Base-by-base conservation (phyloP, 441 rosid genomes). In the Rhodomyrtus psidioides region DNA sequence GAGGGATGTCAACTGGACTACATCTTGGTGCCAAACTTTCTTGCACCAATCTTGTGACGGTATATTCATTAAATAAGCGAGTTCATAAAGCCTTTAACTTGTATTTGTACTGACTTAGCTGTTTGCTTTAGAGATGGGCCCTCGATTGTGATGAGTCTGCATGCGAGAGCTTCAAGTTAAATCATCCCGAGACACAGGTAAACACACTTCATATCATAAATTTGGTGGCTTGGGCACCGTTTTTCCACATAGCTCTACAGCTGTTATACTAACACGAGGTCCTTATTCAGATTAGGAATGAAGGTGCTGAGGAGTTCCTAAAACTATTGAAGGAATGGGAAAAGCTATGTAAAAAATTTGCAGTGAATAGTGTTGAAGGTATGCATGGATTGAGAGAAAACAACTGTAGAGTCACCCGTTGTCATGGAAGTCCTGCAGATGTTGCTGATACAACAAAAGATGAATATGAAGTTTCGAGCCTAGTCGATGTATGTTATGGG, bases 1-100 rank as follows among this genome's bases (percentile, higher is more conserved):
- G 99, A 89, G 99, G 99, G 91, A 95, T 97, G 99, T 95, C 99
- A 55, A 95, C 95, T 85, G 98, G 99, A 86, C 90, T 97, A 87
- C 90, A 93, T 90, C 94, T 97, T n/a, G 99, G 99, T 84, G 95
- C 97, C 91, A 95, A 92, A 91, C 89, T 92, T 87, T 92, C 95
- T 87, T 85, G 91, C 87, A 84, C 92, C 90, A 88, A 92, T 91
- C 92, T 97, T 85, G 91, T 94, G 87, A 93, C 94, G 96, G 98
- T 97, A 96, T 62, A 84, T 87, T 87, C 79, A 87, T 85, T 85
- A 44, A 87, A 92, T 53, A 84, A 53, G 59, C 49, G 10, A 62
- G 76, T 86, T 87, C 84, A 59, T 51, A 84, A 65, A 83, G 84
- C 55, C 82, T 15, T 79, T 60, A 84, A 60, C 86, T 86, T 76